Conservation (phyloP, 768 basidiomycete species). For the Piloderma croceum region DNA sequence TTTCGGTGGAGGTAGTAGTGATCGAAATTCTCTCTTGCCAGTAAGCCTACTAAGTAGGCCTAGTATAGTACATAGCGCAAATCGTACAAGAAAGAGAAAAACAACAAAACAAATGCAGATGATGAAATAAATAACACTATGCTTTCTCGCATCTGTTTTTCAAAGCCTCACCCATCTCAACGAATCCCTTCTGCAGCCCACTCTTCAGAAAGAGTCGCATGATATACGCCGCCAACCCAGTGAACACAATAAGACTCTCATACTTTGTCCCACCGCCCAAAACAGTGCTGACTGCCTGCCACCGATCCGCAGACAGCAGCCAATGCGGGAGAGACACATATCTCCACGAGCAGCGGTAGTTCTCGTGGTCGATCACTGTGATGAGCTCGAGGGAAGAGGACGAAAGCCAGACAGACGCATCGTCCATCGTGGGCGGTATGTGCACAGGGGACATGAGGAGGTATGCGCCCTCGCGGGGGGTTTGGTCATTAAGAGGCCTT, state of each 20-base stretch:
- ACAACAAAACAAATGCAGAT: too few relatives aligned
- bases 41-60: too few relatives aligned
- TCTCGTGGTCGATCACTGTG: constrained; percentile 45
- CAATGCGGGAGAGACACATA: constrained; percentile 36
- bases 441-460: constrained; percentile 47
- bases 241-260: constrained; percentile 58
- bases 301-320: constrained; percentile 51
- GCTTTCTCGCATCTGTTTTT: background rate
- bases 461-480: constrained; percentile 41
- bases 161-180: background rate
- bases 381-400: constrained; percentile 41
- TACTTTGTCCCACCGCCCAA: constrained; percentile 56
- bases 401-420: constrained; percentile 33
- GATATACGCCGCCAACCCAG: constrained; percentile 49
- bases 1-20: too few relatives aligned
- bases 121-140: background rate
- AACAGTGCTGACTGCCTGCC: constrained; percentile 53
- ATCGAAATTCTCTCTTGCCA: too few relatives aligned
- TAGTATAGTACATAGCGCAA: too few relatives aligned
- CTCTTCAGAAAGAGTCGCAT: constrained; percentile 38
- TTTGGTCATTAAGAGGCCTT: constrained; percentile 43
- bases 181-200: background rate
- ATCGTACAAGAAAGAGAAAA: too few relatives aligned
- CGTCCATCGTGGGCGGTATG: constrained; percentile 54
- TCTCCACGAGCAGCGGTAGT: constrained; percentile 55